These are phyloP conservation scores for Plasmodium inui DNA, from an alignment of 169 alveolate species.

Conservation along the genomic window DNA sequence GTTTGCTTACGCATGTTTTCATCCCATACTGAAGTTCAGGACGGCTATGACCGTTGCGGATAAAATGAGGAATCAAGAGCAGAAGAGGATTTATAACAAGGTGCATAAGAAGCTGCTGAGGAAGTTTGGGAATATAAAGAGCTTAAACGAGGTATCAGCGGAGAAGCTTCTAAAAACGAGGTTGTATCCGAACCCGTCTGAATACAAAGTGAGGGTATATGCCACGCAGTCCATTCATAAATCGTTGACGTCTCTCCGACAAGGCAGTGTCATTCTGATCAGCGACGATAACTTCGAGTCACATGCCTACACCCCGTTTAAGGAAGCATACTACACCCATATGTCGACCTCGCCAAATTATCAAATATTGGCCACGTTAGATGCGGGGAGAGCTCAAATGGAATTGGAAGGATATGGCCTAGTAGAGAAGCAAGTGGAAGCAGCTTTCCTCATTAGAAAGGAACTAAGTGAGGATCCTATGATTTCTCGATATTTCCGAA, in stretches of 20 bases:
- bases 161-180: slow-evolving; percentile 64
- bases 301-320: slow-evolving; percentile 79
- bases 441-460: slow-evolving; percentile 76
- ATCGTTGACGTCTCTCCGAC: slow-evolving; percentile 79
- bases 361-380: slow-evolving; percentile 79
- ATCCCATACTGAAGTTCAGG: slow-evolving; percentile 78
- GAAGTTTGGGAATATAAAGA: slow-evolving; percentile 67
- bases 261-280: slow-evolving; percentile 79
- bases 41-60: slow-evolving; percentile 83
- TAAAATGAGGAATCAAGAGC: slow-evolving; percentile 74
- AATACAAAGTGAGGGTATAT: slow-evolving; percentile 79
- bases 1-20: slow-evolving; percentile 83
- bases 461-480: slow-evolving; percentile 76
- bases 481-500: slow-evolving; percentile 71
- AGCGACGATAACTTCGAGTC: slow-evolving; percentile 81
- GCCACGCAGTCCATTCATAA: slow-evolving; percentile 83
- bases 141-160: slow-evolving; percentile 56
- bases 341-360: slow-evolving; percentile 84
- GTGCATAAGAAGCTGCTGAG: slow-evolving; percentile 59
- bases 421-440: slow-evolving; percentile 78
- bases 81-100: slow-evolving; percentile 63
- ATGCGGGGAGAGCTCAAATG: slow-evolving; percentile 82
- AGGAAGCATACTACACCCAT: slow-evolving; percentile 82
- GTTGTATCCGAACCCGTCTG: slow-evolving; percentile 77
- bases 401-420: slow-evolving; percentile 80